Base-by-base conservation (phyloP, 2,329 filamentous ascomycete genomes). In the Calonectria pauciramosa region DNA sequence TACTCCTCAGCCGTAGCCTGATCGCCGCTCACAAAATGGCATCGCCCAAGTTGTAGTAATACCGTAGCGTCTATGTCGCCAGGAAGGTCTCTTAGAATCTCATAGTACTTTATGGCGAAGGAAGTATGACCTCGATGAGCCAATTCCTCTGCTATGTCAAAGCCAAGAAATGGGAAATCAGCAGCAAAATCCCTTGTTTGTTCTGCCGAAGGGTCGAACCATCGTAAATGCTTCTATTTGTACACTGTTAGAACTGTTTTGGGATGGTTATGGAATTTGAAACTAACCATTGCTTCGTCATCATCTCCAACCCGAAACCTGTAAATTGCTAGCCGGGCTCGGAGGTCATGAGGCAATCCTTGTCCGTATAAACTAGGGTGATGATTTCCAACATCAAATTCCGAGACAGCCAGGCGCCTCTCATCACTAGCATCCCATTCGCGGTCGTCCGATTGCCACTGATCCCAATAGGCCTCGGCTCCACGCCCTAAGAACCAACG, bases 371-470 rank as follows among this genome's bases (percentile, higher is more conserved):
- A 86, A 8, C 89, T 87, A 5, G 85, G 81, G 1, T 89, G 87
- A 82, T 91, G 91, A 56, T 84, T 85, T 4, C 86, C 89, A 6
- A 89, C 86, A 11, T 88, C 84, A 82, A 94, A 98, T 1, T 90
- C 90, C 2, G 90, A 84, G 7, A 94, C 89, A 72, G 89, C 85
- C 2, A 87, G 83, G 72, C 96, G 92, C 75, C 97, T 93, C 26
- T 90, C 88, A 81, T 95, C 91, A 56, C 93, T 90, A 7, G 90
- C 85, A 83, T 99, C 97, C 92, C 96, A 99, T 85, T 99, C 97
- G 71, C 96, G 90, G 83, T 98, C 96, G 82, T 98, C 95, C 7
- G 91, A 88, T 36, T 90, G 87, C 77, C 90, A 89, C 11, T 89
- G 83, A 72, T 97, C 94, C 97, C 97, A 99, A 80, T 92, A 95